phyloP scores from a whole-genome alignment of 2,329 filamentous ascomycete genomes.

The Alternaria sp. region DNA sequence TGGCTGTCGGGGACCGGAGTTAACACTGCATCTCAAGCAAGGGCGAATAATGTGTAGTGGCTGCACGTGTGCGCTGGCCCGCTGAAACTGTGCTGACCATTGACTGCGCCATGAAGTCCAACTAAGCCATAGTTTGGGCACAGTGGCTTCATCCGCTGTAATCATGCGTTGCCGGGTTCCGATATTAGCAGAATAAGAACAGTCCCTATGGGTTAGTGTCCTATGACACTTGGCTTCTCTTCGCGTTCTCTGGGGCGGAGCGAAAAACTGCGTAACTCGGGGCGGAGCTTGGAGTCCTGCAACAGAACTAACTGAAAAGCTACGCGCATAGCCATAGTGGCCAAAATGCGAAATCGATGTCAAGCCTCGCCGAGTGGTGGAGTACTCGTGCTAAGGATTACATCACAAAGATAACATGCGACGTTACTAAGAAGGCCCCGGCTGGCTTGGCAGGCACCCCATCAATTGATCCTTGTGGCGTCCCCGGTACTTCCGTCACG shows the following conservation, averaged over 20 bases:
- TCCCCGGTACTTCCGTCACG: not conserved
- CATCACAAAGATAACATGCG: not conserved
- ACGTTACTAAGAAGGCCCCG: not conserved
- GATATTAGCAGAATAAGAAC: not conserved
- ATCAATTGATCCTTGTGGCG: not conserved
- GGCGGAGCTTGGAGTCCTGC: not conserved
- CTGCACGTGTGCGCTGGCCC: not conserved
- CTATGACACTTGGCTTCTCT: not conserved
- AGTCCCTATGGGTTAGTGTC: not conserved
- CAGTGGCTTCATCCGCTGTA: not conserved
- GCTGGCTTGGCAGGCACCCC: not conserved
- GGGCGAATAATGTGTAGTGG: not conserved
- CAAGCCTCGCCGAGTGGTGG: not conserved
- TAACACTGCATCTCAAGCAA: not conserved
- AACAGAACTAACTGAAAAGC: not conserved
- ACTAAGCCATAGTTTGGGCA: not conserved
- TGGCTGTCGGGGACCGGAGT: not conserved
- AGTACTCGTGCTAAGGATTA: not conserved
- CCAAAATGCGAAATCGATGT: not conserved
- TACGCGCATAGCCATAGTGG: not conserved
- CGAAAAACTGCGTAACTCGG: not conserved
- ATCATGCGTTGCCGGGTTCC: slow-evolving; percentile 1
- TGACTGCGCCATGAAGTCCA: not conserved
- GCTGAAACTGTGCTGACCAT: not conserved
- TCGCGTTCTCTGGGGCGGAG: not conserved